Conservation (phyloP, 371 early-diverging fungal species). For the Aphelidium insulamus region DNA sequence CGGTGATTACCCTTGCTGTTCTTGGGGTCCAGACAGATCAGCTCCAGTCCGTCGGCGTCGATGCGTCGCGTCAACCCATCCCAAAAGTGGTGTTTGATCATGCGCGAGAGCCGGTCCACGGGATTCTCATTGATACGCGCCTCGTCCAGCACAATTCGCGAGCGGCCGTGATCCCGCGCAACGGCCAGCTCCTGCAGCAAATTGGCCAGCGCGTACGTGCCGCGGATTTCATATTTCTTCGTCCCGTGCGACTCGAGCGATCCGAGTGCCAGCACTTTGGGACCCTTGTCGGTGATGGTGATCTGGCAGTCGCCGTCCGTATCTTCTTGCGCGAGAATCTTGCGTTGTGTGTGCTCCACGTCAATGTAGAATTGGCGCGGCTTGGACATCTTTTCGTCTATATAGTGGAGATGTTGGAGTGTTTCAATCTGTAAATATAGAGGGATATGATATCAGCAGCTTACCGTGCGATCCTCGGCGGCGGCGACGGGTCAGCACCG, state of each 20-base stretch:
- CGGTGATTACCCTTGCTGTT: constrained; percentile 48
- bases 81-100: constrained; percentile 85
- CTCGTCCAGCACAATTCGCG: constrained; percentile 64
- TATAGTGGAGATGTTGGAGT: constrained; percentile 14
- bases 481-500: no score
- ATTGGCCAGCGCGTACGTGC: constrained; percentile 83
- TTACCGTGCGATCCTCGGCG: no score
- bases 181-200: constrained; percentile 81
- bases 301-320: constrained; percentile 86
- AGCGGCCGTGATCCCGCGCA: constrained; percentile 65
- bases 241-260: constrained; percentile 71
- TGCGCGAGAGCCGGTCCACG: constrained; percentile 61
- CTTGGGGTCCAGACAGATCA: constrained; percentile 83
- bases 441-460: no score
- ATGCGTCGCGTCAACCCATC: constrained; percentile 79
- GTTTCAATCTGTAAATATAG: no score
- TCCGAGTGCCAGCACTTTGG: constrained; percentile 65
- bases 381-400: constrained; percentile 39
- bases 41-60: constrained; percentile 70
- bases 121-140: constrained; percentile 80
- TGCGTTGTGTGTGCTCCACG: constrained; percentile 54
- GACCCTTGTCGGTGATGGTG: constrained; percentile 76
- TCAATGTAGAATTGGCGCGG: constrained; percentile 62
- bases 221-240: constrained; percentile 68
- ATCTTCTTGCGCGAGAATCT: constrained; percentile 76